Evolutionary conservation across 2,329 filamentous ascomycete genomes (phyloP).

Genomic region (Dendryphion nanum): DNA sequence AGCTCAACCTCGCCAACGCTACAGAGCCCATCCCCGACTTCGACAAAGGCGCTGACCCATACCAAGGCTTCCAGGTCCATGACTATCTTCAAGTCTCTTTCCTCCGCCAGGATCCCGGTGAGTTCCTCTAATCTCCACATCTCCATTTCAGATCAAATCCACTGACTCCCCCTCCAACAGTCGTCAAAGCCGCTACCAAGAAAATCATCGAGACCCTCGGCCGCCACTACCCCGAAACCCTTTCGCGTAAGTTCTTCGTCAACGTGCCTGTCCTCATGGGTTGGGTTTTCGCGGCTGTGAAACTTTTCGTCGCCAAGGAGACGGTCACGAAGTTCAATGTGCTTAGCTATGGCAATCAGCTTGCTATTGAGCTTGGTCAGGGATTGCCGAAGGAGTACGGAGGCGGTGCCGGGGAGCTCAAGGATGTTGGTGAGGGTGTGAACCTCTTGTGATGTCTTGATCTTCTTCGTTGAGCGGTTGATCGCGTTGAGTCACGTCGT

Average conservation of each 20-base stretch:
- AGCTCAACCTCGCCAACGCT: constrained; percentile 68
- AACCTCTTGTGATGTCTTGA: too few species aligned
- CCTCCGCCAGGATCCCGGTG: constrained; percentile 65
- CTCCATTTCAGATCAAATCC: neutral
- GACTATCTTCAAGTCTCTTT: constrained; percentile 90
- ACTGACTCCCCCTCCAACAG: constrained; percentile 34
- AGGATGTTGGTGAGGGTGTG: constrained; percentile 43
- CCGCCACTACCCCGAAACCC: constrained; percentile 82
- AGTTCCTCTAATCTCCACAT: neutral
- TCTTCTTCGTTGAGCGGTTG: too few species aligned
- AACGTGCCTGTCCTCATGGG: constrained; percentile 92
- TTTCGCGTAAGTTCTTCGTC: constrained; percentile 92
- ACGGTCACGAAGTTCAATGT: constrained; percentile 51
- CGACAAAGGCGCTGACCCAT: constrained; percentile 66
- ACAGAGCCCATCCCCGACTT: constrained; percentile 70
- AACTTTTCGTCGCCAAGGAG: constrained; percentile 48
- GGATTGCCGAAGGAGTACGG: constrained; percentile 76
- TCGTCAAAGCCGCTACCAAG: constrained; percentile 72
- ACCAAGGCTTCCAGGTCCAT: constrained; percentile 90
- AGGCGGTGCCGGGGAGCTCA: constrained; percentile 62
- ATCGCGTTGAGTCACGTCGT: too few species aligned
- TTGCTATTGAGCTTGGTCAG: constrained; percentile 65
- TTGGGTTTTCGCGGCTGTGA: constrained; percentile 58
- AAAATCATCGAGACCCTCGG: constrained; percentile 81
- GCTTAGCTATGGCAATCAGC: constrained; percentile 59